Evolutionary conservation across 164 flowering plant species (phyloP).

Genomic region (Stephania japonica): DNA sequence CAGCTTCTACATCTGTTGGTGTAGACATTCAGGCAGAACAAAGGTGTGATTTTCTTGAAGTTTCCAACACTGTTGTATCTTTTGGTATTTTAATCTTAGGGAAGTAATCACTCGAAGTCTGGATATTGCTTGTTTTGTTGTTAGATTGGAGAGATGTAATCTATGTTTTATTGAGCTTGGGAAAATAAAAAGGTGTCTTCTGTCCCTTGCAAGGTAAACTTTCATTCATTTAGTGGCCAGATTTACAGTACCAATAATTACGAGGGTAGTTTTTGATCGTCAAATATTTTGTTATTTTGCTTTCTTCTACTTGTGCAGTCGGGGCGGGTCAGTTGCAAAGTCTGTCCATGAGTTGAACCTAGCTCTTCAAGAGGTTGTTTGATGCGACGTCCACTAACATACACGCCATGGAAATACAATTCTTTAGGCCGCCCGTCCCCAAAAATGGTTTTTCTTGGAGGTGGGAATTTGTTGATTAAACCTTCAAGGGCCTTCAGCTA

Average conservation of each 20-base stretch:
- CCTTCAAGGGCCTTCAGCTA: background rate
- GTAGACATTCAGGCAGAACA: constrained; percentile 94
- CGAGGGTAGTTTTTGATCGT: background rate
- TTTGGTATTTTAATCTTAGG: background rate
- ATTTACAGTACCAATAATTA: background rate
- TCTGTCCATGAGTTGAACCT: constrained; percentile 64
- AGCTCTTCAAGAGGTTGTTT: constrained; percentile 51
- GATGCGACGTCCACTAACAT: constrained; percentile 18
- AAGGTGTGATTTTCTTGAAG: constrained; percentile 41
- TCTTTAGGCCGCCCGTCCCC: constrained; percentile 11
- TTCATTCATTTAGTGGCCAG: background rate
- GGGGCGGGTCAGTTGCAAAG: constrained; percentile 80
- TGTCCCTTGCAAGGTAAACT: constrained; percentile 59
- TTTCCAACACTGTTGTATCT: background rate
- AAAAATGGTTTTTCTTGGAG: constrained; percentile 10
- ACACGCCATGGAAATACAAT: constrained; percentile 10
- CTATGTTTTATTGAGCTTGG: constrained; percentile 77
- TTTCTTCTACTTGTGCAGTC: constrained; percentile 34
- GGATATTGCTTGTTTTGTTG: constrained; percentile 10
- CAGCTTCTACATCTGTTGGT: constrained; percentile 81
- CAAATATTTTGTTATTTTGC: background rate
- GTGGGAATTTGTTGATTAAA: constrained; percentile 6
- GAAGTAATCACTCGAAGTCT: background rate
- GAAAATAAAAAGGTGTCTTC: constrained; percentile 62
- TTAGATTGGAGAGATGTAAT: constrained; percentile 87